A percentile compares a stretch with the other conserved stretches of the same genome.
These are phyloP conservation scores for Stachybotrys echinatus DNA, from an alignment of 2,329 filamentous ascomycete species.

Conservation along the genomic window DNA sequence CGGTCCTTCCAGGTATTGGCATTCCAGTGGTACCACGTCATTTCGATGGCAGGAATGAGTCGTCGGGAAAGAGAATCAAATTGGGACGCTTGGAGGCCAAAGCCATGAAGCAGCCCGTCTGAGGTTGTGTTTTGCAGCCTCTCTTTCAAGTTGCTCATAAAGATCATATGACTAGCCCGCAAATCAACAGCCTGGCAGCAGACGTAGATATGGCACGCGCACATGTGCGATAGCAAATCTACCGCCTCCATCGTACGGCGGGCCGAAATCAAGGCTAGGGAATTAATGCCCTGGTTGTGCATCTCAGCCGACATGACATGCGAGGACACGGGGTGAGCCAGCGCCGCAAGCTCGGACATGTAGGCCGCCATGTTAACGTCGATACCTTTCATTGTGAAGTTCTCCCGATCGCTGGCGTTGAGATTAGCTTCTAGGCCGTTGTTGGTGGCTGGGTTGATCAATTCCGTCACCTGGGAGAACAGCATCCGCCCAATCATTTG, in stretches of 20 bases:
- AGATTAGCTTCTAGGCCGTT: conserved; percentile 60
- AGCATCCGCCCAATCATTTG: conserved; percentile 50
- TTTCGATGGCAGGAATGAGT: conserved; percentile 11
- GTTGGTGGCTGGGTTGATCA: conserved; percentile 56
- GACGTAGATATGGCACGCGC: conserved; percentile 46
- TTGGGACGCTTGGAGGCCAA: conserved; percentile 2
- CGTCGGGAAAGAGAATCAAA: conserved; percentile 3
- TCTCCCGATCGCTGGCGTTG: conserved; percentile 49
- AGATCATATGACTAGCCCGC: conserved; percentile 20
- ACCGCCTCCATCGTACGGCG: conserved; percentile 51
- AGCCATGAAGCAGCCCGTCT: conserved; percentile 9
- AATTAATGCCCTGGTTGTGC: conserved; percentile 63
- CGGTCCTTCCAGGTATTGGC: conserved; percentile 22
- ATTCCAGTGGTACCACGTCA: conserved; percentile 18
- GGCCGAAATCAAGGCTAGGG: conserved; percentile 54
- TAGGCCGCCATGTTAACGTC: conserved; percentile 63
- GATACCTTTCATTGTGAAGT: conserved; percentile 58
- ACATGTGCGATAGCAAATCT: conserved; percentile 51
- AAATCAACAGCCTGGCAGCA: conserved; percentile 50
- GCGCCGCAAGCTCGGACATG: conserved; percentile 55
- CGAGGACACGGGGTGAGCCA: conserved; percentile 55
- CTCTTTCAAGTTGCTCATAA: conserved; percentile 15
- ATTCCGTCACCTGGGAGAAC: conserved; percentile 56
- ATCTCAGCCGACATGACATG: conserved; percentile 64
- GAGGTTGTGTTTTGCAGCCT: conserved; percentile 10